Evolutionary conservation across 1,284 basidiomycete species (phyloP), one percentile per base, ranked within the genome.

Genomic region (Xerocomus amazonicus): DNA sequence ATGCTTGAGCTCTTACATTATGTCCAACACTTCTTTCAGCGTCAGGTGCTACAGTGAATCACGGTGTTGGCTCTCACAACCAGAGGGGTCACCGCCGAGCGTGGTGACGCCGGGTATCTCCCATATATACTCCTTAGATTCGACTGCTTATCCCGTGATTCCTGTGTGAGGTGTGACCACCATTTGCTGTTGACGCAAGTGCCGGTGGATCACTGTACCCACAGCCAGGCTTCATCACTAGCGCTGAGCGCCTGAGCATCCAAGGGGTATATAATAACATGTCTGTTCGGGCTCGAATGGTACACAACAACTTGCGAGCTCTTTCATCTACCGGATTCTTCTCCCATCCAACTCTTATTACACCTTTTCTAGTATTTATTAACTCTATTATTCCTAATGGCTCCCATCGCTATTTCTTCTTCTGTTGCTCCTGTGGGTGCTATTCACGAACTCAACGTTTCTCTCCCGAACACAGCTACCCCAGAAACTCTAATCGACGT

Each of bases 41-140:
- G 95, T 27, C 92, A 97, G 76, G 97, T 98, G 93, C 77, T 93
- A 55, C 96, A 99, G 67, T 99, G 95, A 82, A 93, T 99, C 51
- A 90, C 92, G 6, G 90, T 90, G 1, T 77, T 99, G 57, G 91
- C n/a, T n/a, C n/a, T n/a, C n/a, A n/a, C n/a, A n/a, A n/a, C n/a
- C n/a, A n/a, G n/a, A n/a, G n/a, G n/a, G n/a, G n/a, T n/a, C n/a
- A n/a, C n/a, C n/a, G n/a, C n/a, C n/a, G n/a, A n/a, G n/a, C n/a
- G n/a, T n/a, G n/a, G n/a, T n/a, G n/a, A n/a, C n/a, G n/a, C n/a
- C n/a, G n/a, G n/a, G n/a, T n/a, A n/a, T n/a, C n/a, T n/a, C n/a
- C n/a, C n/a, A n/a, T n/a, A n/a, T n/a, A n/a, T n/a, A n/a, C n/a
- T n/a, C n/a, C n/a, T n/a, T n/a, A n/a, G n/a, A n/a, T n/a, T n/a